Evolutionary conservation across 2,329 filamentous ascomycete species (phyloP), one percentile per base, ranked within the genome.

Genomic region (Fusarium gaditjirri): DNA sequence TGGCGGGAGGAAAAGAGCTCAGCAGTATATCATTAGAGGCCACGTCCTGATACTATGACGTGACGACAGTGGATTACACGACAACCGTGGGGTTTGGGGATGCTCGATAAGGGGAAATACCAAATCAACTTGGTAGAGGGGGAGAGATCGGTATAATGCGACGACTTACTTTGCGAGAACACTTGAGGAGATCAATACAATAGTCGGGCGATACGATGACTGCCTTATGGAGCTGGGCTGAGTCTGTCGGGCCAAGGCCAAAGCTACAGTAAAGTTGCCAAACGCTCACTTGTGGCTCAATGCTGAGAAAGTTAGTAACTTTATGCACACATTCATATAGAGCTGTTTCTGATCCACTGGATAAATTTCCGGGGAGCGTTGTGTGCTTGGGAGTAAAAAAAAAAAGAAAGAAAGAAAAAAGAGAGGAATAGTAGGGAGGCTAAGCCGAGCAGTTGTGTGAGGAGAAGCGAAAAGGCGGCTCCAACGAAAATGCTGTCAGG

Each of bases 1-100:
- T 50, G 44, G 46, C 38, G 33, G 54, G n/a, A 31, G 23, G 52
- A 44, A 31, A 16, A 50, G 27, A 61, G 42, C 42, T 50, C 35
- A 47, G 62, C 53, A 73, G 70, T 63, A 57, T 44, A 43, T 60
- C 53, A 53, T 58, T 47, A 63, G 54, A 77, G 66, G 70, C 70
- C 75, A 67, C 71, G 68, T 70, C 59, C 55, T 46, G 69, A 53
- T 61, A 35, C 46, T 74, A 77, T 76, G 74, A 74, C 68, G 68
- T 77, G 75, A 77, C 66, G 61, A 61, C 36, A 43, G 59, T 68
- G 67, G 57, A 43, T 55, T 74, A 52, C 53, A 68, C 53, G 52
- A 71, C 47, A 65, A 60, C 53, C 67, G 55, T 74, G 55, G 59
- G 55, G 58, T 63, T 65, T 46, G 55, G 41, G 46, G 46, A 56